phyloP scores from a whole-genome alignment of 2,329 filamentous ascomycete genomes.

The Polychaeton citri region DNA sequence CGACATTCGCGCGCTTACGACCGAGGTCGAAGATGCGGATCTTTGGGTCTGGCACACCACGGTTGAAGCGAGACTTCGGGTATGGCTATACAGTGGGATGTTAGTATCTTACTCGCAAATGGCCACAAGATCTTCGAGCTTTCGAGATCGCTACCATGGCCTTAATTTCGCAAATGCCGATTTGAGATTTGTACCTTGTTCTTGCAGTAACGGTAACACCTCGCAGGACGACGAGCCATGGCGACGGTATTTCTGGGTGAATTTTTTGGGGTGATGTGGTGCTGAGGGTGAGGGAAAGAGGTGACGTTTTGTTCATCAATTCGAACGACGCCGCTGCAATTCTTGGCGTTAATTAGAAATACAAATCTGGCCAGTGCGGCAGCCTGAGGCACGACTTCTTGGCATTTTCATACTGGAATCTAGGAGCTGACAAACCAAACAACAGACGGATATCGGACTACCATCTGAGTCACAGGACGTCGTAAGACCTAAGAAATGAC shows the following conservation, averaged over 20 bases:
- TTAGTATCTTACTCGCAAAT: constrained; percentile 15
- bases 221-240: constrained; percentile 98
- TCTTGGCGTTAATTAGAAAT: constrained; percentile 1
- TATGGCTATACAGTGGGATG: constrained; percentile 52
- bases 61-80: constrained; percentile 99
- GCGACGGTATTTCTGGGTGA: constrained; percentile 51
- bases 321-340: neutral
- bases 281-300: constrained; percentile 9
- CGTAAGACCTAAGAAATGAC: too few species aligned
- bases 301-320: constrained; percentile 7
- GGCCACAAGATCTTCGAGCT: neutral
- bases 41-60: constrained; percentile 62
- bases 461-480: too few species aligned
- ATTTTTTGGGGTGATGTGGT: constrained; percentile 24
- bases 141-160: neutral
- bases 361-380: neutral
- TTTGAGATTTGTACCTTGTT: constrained; percentile 83
- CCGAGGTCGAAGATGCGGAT: constrained; percentile 71
- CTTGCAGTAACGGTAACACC: constrained; percentile 99
- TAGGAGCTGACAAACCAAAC: too few species aligned
- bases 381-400: neutral
- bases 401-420: too few species aligned
- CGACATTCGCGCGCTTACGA: constrained; percentile 87
- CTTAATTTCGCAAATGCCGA: neutral
- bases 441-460: too few species aligned